These are phyloP conservation scores for Neofusicoccum umdonicola DNA, from an alignment of 2,329 filamentous ascomycete species.

Conservation along the genomic window DNA sequence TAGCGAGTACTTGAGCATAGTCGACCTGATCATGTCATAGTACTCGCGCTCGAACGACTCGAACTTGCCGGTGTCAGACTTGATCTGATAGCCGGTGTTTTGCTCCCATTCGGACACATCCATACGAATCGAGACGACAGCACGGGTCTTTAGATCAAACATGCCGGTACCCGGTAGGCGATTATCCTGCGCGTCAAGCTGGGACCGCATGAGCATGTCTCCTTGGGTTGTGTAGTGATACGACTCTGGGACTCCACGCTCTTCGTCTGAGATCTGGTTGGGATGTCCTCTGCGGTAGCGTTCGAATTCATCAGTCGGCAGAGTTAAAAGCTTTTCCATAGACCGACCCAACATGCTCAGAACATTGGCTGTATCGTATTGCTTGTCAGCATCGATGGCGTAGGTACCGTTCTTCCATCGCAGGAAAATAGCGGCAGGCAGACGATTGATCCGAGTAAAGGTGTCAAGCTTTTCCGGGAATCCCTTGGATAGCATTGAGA, in stretches of 20 bases:
- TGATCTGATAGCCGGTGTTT: slow-evolving; percentile 85
- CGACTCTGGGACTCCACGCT: slow-evolving; percentile 61
- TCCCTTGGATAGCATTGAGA: slow-evolving; percentile 62
- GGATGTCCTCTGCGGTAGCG: slow-evolving; percentile 71
- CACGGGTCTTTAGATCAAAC: slow-evolving; percentile 94
- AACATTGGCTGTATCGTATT: slow-evolving; percentile 80
- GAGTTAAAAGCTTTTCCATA: slow-evolving; percentile 90
- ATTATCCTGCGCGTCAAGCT: slow-evolving; percentile 85
- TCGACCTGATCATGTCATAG: slow-evolving; percentile 92
- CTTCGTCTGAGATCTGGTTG: slow-evolving; percentile 67
- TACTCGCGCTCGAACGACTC: slow-evolving; percentile 95
- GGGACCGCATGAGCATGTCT: slow-evolving; percentile 90
- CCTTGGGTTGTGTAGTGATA: slow-evolving; percentile 86
- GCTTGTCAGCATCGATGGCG: slow-evolving; percentile 93
- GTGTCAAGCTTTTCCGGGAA: slow-evolving; percentile 61
- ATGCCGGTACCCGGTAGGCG: slow-evolving; percentile 87
- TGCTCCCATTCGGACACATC: slow-evolving; percentile 68
- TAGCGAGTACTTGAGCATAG: slow-evolving; percentile 93
- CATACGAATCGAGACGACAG: slow-evolving; percentile 90
- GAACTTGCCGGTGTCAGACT: slow-evolving; percentile 69
- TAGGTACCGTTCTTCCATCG: slow-evolving; percentile 82
- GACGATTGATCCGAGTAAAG: slow-evolving; percentile 71
- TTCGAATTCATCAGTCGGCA: slow-evolving; percentile 80
- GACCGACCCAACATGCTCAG: slow-evolving; percentile 91
- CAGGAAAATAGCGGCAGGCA: slow-evolving; percentile 78